Evolutionary conservation across 495 filamentous ascomycete genomes (phyloP).

Genomic region (Parathielavia appendiculata): DNA sequence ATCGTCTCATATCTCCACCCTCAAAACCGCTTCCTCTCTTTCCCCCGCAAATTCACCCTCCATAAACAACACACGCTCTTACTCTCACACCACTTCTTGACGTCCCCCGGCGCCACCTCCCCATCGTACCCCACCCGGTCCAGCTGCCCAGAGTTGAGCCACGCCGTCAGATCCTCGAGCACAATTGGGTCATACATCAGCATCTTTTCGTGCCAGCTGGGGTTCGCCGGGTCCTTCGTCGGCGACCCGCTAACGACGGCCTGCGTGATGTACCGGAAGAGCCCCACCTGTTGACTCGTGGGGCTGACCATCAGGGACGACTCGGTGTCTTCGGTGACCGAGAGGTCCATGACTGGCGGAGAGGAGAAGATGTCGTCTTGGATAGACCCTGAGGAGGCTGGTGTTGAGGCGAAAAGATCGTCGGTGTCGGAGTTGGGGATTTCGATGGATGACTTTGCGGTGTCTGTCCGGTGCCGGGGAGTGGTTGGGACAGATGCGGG

Average conservation of each 20-base stretch:
- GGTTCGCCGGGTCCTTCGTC: slow-evolving; percentile 45
- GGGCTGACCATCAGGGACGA: slow-evolving; percentile 34
- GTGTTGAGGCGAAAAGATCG: slow-evolving; percentile 27
- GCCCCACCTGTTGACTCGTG: slow-evolving; percentile 34
- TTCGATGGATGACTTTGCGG: slow-evolving; percentile 45
- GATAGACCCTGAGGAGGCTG: slow-evolving; percentile 32
- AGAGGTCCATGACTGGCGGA: slow-evolving; percentile 24
- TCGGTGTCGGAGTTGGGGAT: slow-evolving; percentile 58
- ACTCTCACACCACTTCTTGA: slow-evolving; percentile 83
- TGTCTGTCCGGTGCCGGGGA: slow-evolving; percentile 19
- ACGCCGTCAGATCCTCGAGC: slow-evolving; percentile 76
- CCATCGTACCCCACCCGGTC: slow-evolving; percentile 56
- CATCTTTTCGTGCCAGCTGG: slow-evolving; percentile 85
- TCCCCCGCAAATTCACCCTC: slow-evolving; percentile 43
- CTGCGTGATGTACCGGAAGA: slow-evolving; percentile 60
- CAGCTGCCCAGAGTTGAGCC: slow-evolving; percentile 73
- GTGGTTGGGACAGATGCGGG: slow-evolving; percentile 19
- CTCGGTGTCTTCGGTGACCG: slow-evolving; percentile 39
- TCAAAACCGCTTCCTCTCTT: slow-evolving; percentile 46
- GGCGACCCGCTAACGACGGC: slow-evolving; percentile 53
- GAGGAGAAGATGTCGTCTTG: slow-evolving; percentile 32
- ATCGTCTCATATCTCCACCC: neutral
- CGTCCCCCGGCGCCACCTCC: slow-evolving; percentile 51
- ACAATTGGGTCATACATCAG: slow-evolving; percentile 90
- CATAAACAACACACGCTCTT: slow-evolving; percentile 71